Conservation (phyloP, 257 asterid species). For the Marsdenia floribunda region DNA sequence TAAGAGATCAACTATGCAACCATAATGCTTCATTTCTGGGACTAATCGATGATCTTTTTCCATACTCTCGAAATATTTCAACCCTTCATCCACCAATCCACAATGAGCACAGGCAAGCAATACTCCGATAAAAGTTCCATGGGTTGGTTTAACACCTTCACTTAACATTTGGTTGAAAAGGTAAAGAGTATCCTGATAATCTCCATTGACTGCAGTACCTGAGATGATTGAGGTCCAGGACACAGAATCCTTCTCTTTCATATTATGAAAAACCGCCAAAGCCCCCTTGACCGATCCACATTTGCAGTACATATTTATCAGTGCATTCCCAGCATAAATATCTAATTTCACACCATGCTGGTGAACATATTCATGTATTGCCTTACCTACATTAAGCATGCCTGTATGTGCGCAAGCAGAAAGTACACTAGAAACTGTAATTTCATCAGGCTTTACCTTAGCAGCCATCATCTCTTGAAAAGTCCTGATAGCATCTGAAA, state of each 20-base stretch:
- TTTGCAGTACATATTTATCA: constrained; percentile 43
- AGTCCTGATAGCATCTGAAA: constrained; percentile 22
- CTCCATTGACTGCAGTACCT: constrained; percentile 35
- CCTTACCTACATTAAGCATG: constrained; percentile 29
- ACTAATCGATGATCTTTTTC: constrained; percentile 23
- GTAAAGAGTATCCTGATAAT: constrained; percentile 19
- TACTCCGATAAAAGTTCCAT: constrained; percentile 35
- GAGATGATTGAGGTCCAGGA: constrained; percentile 40
- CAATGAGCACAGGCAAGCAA: constrained; percentile 34
- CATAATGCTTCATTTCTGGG: constrained; percentile 39
- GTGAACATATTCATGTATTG: constrained; percentile 24
- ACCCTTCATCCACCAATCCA: constrained; percentile 31
- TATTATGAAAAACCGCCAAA: constrained; percentile 24
- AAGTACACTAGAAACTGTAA: constrained; percentile 28
- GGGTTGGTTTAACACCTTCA: constrained; percentile 26
- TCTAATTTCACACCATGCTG: constrained; percentile 21
- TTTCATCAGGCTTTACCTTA: constrained; percentile 31
- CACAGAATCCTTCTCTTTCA: constrained; percentile 31
- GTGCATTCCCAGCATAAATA: constrained; percentile 30
- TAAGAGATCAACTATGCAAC: constrained; percentile 35
- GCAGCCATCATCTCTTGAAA: constrained; percentile 30
- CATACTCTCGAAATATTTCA: constrained; percentile 32
- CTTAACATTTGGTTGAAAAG: constrained; percentile 32
- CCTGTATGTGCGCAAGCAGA: constrained; percentile 39
- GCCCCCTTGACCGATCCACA: constrained; percentile 30